A percentile compares a stretch with the other conserved stretches of the same genome.
These are phyloP conservation scores for Niebla homalea DNA, from an alignment of 495 filamentous ascomycete genomes.

Conservation along the genomic window DNA sequence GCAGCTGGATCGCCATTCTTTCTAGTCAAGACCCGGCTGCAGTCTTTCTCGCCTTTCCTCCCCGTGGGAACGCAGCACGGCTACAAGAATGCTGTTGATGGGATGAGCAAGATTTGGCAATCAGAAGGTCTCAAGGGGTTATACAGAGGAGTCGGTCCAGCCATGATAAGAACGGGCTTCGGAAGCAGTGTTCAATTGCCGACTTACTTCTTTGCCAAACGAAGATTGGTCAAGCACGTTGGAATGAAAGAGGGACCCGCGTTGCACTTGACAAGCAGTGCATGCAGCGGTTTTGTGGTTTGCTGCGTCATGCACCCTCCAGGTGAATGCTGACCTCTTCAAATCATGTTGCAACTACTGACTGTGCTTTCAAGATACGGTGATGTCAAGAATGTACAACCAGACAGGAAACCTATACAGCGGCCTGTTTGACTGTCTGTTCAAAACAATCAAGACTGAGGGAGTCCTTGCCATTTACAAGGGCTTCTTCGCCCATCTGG, in stretches of 20 bases:
- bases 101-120: slow-evolving; percentile 61
- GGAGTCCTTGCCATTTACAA: slow-evolving; percentile 94
- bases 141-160: slow-evolving; percentile 80
- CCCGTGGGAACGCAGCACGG: slow-evolving; percentile 93
- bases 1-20: slow-evolving; percentile 91
- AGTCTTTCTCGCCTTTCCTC: slow-evolving; percentile 86
- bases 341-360: background rate
- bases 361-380: slow-evolving; percentile 53
- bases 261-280: slow-evolving; percentile 77
- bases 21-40: slow-evolving; percentile 92
- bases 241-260: slow-evolving; percentile 86
- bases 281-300: slow-evolving; percentile 88
- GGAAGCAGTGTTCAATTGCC: slow-evolving; percentile 90
- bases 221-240: slow-evolving; percentile 62
- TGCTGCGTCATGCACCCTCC: slow-evolving; percentile 98
- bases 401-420: slow-evolving; percentile 93
- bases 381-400: slow-evolving; percentile 99
- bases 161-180: slow-evolving; percentile 96
- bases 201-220: slow-evolving; percentile 97
- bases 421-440: slow-evolving; percentile 81
- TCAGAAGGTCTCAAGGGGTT: slow-evolving; percentile 68
- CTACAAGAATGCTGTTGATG: slow-evolving; percentile 77
- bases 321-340: slow-evolving; percentile 36
- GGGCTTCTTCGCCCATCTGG: slow-evolving; percentile 89
- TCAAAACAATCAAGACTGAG: slow-evolving; percentile 82